Percentiles rank a stretch among this genome's conserved stretches.
Conservation (phyloP, 164 flowering plant species). For the Piper betle region DNA sequence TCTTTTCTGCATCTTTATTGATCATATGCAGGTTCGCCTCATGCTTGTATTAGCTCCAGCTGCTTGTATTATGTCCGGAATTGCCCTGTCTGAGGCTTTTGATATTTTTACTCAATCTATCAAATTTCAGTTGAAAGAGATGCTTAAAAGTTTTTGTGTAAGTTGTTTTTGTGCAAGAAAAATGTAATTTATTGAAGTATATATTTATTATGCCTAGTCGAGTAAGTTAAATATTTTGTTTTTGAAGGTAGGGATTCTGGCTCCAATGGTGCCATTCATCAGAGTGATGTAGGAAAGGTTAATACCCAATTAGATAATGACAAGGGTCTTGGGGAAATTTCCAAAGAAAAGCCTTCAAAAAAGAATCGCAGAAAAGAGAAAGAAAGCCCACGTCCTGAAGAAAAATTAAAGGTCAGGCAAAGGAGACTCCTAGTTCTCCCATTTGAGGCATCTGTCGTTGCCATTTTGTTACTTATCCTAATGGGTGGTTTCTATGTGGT, state of each 20-base stretch:
- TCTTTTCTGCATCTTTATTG: background rate
- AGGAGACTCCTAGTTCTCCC: constrained; percentile 81
- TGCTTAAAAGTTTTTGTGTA: constrained; percentile 7
- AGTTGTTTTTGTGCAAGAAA: background rate
- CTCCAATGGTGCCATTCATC: constrained; percentile 19
- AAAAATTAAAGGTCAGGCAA: constrained; percentile 22
- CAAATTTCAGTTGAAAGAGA: constrained; percentile 55
- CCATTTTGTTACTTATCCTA: constrained; percentile 61
- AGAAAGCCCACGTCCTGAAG: constrained; percentile 44
- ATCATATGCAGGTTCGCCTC: constrained; percentile 63
- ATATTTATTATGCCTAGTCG: background rate
- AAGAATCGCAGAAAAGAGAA: constrained; percentile 78
- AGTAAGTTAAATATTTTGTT: background rate
- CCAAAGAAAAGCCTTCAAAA: constrained; percentile 57
- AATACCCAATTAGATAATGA: constrained; percentile 14
- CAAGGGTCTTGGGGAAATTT: constrained; percentile 37
- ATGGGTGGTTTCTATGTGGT: constrained; percentile 98
- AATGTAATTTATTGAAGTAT: too few relatives aligned
- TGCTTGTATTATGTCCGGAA: constrained; percentile 96
- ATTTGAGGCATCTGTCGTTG: constrained; percentile 57
- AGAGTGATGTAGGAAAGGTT: constrained; percentile 36
- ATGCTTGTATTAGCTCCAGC: constrained; percentile 99
- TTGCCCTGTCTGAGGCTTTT: constrained; percentile 94
- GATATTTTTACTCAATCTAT: constrained; percentile 78
- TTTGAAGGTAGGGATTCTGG: constrained; percentile 48